A percentile compares a stretch with the other conserved stretches of the same genome.
phyloP scores from a whole-genome alignment of 768 basidiomycete species.

The Gloeophyllum trabeum region DNA sequence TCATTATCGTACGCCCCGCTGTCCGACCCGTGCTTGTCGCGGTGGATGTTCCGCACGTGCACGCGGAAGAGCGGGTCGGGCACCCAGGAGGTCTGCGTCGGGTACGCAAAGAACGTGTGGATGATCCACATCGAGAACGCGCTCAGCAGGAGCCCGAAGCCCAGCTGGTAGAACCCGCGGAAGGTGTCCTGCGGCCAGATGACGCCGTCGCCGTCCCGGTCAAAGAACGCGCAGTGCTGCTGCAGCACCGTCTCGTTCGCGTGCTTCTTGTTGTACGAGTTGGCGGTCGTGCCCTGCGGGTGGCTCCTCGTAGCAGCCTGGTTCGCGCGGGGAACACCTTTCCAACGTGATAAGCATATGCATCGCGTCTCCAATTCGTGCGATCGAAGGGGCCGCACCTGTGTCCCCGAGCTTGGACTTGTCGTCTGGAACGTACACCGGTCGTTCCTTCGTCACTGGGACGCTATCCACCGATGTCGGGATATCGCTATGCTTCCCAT shows the following conservation, averaged over 20 bases:
- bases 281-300: not conserved
- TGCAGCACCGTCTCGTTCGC: constrained; percentile 13
- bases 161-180: constrained; percentile 26
- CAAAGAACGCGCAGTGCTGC: constrained; percentile 30
- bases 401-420: too few relatives aligned
- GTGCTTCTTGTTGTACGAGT: not conserved
- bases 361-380: too few relatives aligned
- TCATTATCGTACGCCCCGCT: constrained; percentile 28
- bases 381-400: too few relatives aligned
- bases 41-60: constrained; percentile 21
- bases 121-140: constrained; percentile 22
- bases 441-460: too few relatives aligned
- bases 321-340: too few relatives aligned
- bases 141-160: constrained; percentile 26
- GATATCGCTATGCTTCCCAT: too few relatives aligned
- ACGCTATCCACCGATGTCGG: too few relatives aligned
- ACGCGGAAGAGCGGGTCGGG: constrained; percentile 32
- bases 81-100: constrained; percentile 12
- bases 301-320: not conserved
- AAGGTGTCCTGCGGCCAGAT: constrained; percentile 34
- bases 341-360: too few relatives aligned
- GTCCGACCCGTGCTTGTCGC: constrained; percentile 31
- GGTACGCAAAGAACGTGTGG: constrained; percentile 23
- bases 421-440: too few relatives aligned
- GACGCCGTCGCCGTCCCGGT: constrained; percentile 27